phyloP scores from a whole-genome alignment of 2,329 filamentous ascomycete species.

The Scorias spongiosa region DNA sequence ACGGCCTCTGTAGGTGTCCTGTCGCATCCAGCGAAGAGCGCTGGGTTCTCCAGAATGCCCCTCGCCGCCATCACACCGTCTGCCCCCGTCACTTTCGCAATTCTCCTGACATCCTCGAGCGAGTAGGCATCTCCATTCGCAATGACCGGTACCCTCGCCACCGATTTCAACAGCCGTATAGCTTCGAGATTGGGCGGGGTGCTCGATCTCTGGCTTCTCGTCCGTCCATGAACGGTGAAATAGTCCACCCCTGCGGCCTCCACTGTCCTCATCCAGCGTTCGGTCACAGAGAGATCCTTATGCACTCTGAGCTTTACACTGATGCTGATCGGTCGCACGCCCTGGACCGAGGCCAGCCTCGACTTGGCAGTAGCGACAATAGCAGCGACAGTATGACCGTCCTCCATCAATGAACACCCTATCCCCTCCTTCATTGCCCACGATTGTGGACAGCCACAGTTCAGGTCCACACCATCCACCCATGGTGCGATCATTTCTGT shows the following conservation, averaged over 20 bases:
- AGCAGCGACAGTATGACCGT: conserved; percentile 47
- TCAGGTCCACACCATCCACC: conserved; percentile 51
- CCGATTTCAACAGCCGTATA: conserved; percentile 39
- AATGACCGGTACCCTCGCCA: conserved; percentile 43
- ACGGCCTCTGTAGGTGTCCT: conserved; percentile 48
- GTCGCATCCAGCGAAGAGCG: conserved; percentile 43
- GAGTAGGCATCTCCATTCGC: conserved; percentile 57
- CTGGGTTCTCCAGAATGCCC: conserved; percentile 52
- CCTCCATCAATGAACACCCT: conserved; percentile 54
- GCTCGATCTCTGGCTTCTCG: conserved; percentile 43
- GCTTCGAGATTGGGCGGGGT: conserved; percentile 47
- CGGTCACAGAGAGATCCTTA: conserved; percentile 39
- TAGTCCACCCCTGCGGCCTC: conserved; percentile 49
- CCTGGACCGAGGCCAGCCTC: conserved; percentile 22
- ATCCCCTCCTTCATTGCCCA: conserved; percentile 56
- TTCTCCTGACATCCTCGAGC: conserved; percentile 24
- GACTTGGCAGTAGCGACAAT: conserved; percentile 46
- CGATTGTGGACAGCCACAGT: conserved; percentile 58
- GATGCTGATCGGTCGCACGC: conserved; percentile 36
- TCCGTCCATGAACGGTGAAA: conserved; percentile 56
- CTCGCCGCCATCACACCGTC: conserved; percentile 54
- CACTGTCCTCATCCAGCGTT: conserved; percentile 49
- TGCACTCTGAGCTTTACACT: conserved; percentile 59
- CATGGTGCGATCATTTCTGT: conserved; percentile 46
- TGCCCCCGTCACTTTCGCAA: conserved; percentile 18